Conservation (phyloP, 768 basidiomycete species). For the Suillus luteus region DNA sequence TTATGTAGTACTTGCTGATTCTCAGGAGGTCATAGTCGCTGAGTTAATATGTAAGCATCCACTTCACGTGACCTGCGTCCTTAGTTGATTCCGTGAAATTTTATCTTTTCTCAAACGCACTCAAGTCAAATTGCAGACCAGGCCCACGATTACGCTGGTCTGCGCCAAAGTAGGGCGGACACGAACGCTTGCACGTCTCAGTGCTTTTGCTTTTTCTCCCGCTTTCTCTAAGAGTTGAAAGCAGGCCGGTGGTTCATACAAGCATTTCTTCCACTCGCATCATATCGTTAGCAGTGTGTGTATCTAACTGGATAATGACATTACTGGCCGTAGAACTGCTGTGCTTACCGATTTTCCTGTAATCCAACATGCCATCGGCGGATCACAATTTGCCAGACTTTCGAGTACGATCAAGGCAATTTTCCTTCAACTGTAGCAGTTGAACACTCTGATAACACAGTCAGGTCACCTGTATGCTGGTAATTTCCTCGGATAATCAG, state of each 20-base stretch:
- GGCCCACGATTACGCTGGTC: constrained; percentile 22
- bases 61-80: constrained; percentile 17
- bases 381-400: background rate
- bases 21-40: background rate
- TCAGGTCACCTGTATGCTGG: no score
- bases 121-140: constrained; percentile 38
- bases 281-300: background rate
- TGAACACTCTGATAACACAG: no score
- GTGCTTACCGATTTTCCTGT: background rate
- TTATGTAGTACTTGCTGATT: no score
- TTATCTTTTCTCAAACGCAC: constrained; percentile 26
- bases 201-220: constrained; percentile 30
- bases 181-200: constrained; percentile 32
- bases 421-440: background rate
- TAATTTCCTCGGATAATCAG: no score
- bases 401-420: background rate
- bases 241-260: constrained; percentile 37
- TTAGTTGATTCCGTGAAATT: background rate
- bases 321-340: background rate
- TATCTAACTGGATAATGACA: background rate
- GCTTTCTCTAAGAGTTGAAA: constrained; percentile 19
- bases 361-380: background rate
- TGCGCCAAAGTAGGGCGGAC: constrained; percentile 39
- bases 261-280: background rate
- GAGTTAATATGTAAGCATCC: background rate